phyloP scores from a whole-genome alignment of 495 filamentous ascomycete genomes.

The Lophiotrema nucula region DNA sequence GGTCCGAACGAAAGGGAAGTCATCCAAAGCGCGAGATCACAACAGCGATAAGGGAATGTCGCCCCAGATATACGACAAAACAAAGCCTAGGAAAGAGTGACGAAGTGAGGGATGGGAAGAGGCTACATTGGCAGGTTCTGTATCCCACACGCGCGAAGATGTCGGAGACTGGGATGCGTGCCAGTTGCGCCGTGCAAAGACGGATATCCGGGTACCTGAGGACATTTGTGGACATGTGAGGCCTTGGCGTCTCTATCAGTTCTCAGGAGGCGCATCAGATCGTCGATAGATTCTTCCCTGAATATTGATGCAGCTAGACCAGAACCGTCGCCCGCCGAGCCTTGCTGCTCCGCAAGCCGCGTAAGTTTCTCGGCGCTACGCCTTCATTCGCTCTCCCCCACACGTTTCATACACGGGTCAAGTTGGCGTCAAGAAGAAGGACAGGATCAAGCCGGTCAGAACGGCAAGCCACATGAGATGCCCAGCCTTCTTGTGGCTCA shows the following conservation, averaged over 20 bases:
- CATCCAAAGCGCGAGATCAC: slow-evolving; percentile 8
- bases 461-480: no score
- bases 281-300: background rate
- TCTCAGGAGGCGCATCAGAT: slow-evolving; percentile 19
- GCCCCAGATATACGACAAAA: no score
- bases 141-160: background rate
- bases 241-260: slow-evolving; percentile 3
- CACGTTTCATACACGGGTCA: background rate
- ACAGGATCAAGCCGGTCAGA: no score
- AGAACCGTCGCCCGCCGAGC: slow-evolving; percentile 6
- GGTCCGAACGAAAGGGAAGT: slow-evolving; percentile 1
- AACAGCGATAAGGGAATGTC: no score
- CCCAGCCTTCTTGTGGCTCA: no score
- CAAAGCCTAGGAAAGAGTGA: background rate
- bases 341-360: no score
- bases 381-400: background rate
- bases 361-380: no score
- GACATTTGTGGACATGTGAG: slow-evolving; percentile 14
- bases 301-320: background rate
- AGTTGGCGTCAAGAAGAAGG: background rate
- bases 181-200: slow-evolving; percentile 8
- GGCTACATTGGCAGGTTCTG: slow-evolving; percentile 8
- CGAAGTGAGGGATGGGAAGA: background rate
- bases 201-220: slow-evolving; percentile 10
- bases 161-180: background rate